Evolutionary conservation across 2,329 filamentous ascomycete species (phyloP).

Genomic region (Aspergillus pseudoterreus): DNA sequence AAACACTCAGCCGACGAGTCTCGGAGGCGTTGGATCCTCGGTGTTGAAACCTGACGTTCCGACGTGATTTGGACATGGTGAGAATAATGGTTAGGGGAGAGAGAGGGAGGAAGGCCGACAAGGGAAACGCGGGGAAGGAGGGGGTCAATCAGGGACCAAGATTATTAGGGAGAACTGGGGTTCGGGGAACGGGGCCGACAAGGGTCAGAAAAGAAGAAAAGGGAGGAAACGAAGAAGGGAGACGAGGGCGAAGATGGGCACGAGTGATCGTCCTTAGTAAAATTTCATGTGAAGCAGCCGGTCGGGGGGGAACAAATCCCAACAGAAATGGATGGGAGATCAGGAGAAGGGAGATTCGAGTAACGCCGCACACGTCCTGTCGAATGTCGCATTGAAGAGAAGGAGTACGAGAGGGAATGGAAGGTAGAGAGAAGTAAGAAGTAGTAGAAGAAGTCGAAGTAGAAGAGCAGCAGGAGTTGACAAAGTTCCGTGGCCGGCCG

Average conservation of each 20-base stretch:
- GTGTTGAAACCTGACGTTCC: constrained; percentile 60
- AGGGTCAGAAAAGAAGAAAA: constrained; percentile 3
- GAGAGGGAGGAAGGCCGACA: constrained; percentile 14
- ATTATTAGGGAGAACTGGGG: constrained; percentile 4
- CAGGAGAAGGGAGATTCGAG: not conserved
- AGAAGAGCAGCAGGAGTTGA: constrained; percentile 4
- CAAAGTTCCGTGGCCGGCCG: constrained; percentile 12
- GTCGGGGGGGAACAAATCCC: constrained; percentile 13
- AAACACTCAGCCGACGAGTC: constrained; percentile 52
- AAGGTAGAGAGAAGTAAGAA: constrained; percentile 9
- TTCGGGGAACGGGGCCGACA: constrained; percentile 9
- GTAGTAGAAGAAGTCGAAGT: constrained; percentile 2
- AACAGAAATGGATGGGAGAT: not conserved
- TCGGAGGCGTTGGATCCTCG: constrained; percentile 40
- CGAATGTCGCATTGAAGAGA: constrained; percentile 1
- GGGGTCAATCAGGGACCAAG: constrained; percentile 7
- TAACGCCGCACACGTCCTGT: not conserved
- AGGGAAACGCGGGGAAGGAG: constrained; percentile 19
- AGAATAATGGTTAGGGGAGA: constrained; percentile 15
- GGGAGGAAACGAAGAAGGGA: constrained; percentile 6
- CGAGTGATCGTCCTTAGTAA: constrained; percentile 19
- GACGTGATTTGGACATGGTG: constrained; percentile 52
- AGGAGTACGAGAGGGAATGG: not conserved
- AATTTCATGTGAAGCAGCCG: constrained; percentile 33
- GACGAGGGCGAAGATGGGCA: constrained; percentile 7